Evolutionary conservation across 1,139 yeast species (phyloP).

Genomic region (Spathaspora sp.): DNA sequence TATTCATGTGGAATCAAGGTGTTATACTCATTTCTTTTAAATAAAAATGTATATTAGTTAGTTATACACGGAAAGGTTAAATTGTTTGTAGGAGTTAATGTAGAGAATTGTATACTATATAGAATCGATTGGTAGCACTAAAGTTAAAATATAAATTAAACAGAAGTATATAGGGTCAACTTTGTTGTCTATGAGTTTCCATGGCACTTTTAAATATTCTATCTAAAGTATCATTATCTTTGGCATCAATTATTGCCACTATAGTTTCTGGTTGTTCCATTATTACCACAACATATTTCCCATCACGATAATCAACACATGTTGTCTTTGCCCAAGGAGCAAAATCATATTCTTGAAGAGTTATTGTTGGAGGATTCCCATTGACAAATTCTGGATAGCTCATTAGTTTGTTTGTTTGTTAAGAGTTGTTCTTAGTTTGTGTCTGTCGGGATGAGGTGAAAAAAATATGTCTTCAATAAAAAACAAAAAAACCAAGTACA

Average conservation of each 20-base stretch:
- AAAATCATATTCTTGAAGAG: conserved; percentile 47
- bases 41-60: not conserved
- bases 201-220: conserved; percentile 50
- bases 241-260: conserved; percentile 40
- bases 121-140: not conserved
- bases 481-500: not conserved
- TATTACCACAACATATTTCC: conserved; percentile 43
- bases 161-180: too few relatives aligned
- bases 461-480: conserved; percentile 2
- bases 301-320: conserved; percentile 43
- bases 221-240: conserved; percentile 39
- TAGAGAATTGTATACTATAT: too few relatives aligned
- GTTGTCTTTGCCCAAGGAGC: conserved; percentile 55
- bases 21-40: conserved; percentile 81
- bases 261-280: conserved; percentile 45
- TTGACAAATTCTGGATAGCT: conserved; percentile 43
- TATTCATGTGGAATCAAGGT: conserved; percentile 72
- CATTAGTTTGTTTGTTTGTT: conserved; percentile 13
- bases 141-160: too few relatives aligned
- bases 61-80: too few relatives aligned
- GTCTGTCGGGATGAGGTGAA: conserved; percentile 1
- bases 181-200: conserved; percentile 23
- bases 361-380: conserved; percentile 48
- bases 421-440: not conserved
- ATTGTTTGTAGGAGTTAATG: too few relatives aligned